Percentiles rank a stretch among this genome's conserved stretches.
phyloP scores from a whole-genome alignment of 805 yeast genomes.

The Kodamaea jinghongensis region DNA sequence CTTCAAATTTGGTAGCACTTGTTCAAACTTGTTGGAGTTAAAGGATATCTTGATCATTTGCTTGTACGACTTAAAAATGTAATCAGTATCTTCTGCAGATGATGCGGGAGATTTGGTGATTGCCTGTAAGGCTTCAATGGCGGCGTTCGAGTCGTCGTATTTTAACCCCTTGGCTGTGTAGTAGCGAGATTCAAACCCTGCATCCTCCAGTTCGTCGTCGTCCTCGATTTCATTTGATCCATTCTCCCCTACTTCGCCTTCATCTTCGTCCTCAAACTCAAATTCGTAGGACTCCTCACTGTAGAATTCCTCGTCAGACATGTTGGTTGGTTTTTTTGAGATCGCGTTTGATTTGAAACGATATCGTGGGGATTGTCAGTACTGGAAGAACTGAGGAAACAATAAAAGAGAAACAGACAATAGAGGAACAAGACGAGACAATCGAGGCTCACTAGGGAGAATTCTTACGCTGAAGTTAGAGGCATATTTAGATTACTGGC shows the following conservation, averaged over 20 bases:
- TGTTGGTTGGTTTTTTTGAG: neutral
- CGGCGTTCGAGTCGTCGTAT: conserved; percentile 28
- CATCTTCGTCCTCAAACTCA: conserved; percentile 18
- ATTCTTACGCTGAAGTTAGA: too few species aligned
- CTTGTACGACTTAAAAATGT: conserved; percentile 40
- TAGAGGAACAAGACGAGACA: too few species aligned
- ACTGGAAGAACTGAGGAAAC: too few species aligned
- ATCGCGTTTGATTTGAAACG: neutral
- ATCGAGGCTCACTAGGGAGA: too few species aligned
- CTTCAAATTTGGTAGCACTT: conserved; percentile 22
- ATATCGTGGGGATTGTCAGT: neutral
- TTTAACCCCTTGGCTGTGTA: conserved; percentile 39
- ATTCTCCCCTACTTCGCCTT: conserved; percentile 6
- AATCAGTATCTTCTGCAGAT: conserved; percentile 18
- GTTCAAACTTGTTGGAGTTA: conserved; percentile 20
- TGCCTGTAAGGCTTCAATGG: conserved; percentile 22
- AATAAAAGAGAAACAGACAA: too few species aligned
- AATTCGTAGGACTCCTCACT: conserved; percentile 17
- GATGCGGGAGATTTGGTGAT: conserved; percentile 12
- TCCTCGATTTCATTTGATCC: conserved; percentile 3
- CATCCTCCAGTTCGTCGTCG: conserved; percentile 7
- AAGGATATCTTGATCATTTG: conserved; percentile 40
- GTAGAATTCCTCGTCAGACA: conserved; percentile 18
- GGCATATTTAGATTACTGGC: too few species aligned
- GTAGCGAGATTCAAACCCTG: conserved; percentile 24